phyloP scores from a whole-genome alignment of 306 rosid species.

The Hippophae rhamnoides region DNA sequence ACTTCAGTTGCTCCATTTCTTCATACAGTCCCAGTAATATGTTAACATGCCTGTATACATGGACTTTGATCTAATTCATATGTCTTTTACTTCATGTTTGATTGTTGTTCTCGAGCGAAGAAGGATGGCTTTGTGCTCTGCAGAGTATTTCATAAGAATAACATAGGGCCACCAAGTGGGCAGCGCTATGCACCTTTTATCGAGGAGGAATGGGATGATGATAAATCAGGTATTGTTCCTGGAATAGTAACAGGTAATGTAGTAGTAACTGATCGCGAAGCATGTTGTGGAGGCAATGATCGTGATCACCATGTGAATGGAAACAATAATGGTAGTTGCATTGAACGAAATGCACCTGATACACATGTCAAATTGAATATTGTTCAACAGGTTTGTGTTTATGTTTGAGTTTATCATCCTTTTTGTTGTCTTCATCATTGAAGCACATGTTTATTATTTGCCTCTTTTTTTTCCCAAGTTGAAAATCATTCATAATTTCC shows the following conservation, averaged over 20 bases:
- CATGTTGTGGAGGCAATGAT: conserved; percentile 11
- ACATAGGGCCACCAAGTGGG: conserved; percentile 97
- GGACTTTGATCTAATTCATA: neutral
- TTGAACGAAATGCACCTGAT: neutral
- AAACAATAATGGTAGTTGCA: neutral
- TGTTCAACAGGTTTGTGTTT: too few relatives aligned
- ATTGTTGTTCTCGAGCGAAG: conserved; percentile 39
- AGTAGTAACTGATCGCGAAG: conserved; percentile 18
- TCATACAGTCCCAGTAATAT: too few relatives aligned
- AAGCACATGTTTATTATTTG: too few relatives aligned
- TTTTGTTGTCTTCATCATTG: too few relatives aligned
- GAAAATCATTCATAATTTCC: too few relatives aligned
- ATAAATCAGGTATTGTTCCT: conserved; percentile 42
- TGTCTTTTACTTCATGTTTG: conserved; percentile 2
- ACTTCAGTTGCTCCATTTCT: too few relatives aligned
- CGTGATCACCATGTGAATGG: neutral
- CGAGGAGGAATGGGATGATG: conserved; percentile 96
- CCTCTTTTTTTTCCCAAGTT: too few relatives aligned
- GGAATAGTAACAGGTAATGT: conserved; percentile 40
- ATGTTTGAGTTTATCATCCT: too few relatives aligned
- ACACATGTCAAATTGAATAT: neutral
- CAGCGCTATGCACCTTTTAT: conserved; percentile 96
- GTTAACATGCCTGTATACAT: too few relatives aligned
- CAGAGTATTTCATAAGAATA: conserved; percentile 97
- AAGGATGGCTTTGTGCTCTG: conserved; percentile 94